A percentile compares a stretch with the other conserved stretches of the same genome.
phyloP scores from a whole-genome alignment of 164 flowering plant species.

The Umbilicus rupestris region DNA sequence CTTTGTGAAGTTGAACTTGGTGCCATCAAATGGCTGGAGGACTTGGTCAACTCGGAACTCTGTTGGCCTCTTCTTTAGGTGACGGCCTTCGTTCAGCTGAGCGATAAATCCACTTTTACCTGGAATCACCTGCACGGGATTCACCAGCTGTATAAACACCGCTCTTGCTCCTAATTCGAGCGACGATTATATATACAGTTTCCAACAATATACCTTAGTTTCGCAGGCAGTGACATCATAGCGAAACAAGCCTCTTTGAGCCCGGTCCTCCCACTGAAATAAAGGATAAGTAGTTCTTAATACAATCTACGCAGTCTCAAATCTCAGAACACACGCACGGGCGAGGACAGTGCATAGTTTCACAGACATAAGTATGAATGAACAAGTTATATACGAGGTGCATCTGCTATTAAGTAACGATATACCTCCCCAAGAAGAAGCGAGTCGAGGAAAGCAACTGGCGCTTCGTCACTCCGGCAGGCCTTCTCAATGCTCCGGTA shows the following conservation, averaged over 20 bases:
- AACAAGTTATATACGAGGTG: no score
- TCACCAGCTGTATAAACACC: neutral
- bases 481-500: slow-evolving; percentile 30
- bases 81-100: slow-evolving; percentile 58
- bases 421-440: slow-evolving; percentile 61
- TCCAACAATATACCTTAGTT: slow-evolving; percentile 36
- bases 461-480: slow-evolving; percentile 14
- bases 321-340: no score
- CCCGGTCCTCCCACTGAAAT: slow-evolving; percentile 60
- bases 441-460: slow-evolving; percentile 34
- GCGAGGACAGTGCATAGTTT: no score
- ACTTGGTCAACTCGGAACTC: slow-evolving; percentile 69
- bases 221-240: slow-evolving; percentile 69
- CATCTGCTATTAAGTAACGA: neutral
- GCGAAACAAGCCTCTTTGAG: slow-evolving; percentile 56
- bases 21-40: slow-evolving; percentile 58
- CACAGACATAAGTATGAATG: no score
- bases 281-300: neutral
- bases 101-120: slow-evolving; percentile 50
- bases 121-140: slow-evolving; percentile 39
- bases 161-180: neutral
- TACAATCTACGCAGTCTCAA: no score
- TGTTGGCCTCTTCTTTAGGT: slow-evolving; percentile 59
- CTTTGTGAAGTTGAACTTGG: slow-evolving; percentile 68
- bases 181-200: neutral